Evolutionary conservation across 148 eudicot genomes (phyloP), one percentile per base, ranked within the genome.

Genomic region (Heliamphora exappendiculata): DNA sequence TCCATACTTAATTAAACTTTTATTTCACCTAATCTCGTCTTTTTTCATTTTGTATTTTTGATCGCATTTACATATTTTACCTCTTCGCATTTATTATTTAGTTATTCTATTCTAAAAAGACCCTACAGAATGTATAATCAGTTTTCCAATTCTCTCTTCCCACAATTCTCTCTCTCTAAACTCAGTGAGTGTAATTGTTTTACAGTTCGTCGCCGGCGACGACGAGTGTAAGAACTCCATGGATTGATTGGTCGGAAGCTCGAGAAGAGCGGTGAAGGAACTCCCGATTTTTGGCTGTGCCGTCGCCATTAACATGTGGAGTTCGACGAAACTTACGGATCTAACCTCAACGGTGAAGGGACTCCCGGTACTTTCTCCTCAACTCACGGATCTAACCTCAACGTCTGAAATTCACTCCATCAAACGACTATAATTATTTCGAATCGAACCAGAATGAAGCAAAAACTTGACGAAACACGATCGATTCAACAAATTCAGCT

Each of bases 231-330:
- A 34, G 28, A 96, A 93, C 87, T 93, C 89, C 77, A 88, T 76
- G 0, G 93, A 93, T 65, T 89, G 98, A 24, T 58, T 90, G 8
- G 98, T 73, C 36, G 99, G 91, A 16, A 95, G 86, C 47, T 87
- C 93, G 0, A 96, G 86, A 53, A 96, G 91, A 1, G 99, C 91
- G 50, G 97, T 93, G 85, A 96, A 96, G 33, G 96, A 96, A 79
- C 75, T 88, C 14, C 77, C 84, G 44, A 42, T 65, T 4, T 76
- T n/a, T n/a, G n/a, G n/a, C n/a, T n/a, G n/a, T n/a, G n/a, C 88
- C 47, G 86, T 78, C 50, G 91, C 75, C 75, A 88, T 83, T 19
- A 88, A 24, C 45, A 82, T 67, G 53, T 78, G 87, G 6, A 93
- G 76, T 45, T 90, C 91, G n/a, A n/a, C n/a, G n/a, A n/a, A n/a